These are phyloP conservation scores for Acacia concinna DNA, from an alignment of 331 rosid species.

Conservation along the genomic window DNA sequence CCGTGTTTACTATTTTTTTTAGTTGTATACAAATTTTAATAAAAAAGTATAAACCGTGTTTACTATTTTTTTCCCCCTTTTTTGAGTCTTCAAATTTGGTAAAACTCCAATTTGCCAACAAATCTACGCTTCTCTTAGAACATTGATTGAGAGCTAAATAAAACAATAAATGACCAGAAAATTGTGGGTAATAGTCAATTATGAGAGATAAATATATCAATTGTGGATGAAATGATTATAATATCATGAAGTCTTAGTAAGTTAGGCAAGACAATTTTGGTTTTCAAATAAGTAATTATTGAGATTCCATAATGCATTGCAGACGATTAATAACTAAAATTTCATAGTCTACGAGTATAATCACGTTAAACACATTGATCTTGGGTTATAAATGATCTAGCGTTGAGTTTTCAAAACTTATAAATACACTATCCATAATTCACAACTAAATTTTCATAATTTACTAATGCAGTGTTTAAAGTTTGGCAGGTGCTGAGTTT, in stretches of 20 bases:
- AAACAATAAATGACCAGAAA: no score
- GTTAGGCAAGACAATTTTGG: no score
- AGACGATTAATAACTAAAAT: not conserved
- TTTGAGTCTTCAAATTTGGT: not conserved
- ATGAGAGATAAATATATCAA: no score
- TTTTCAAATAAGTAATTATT: no score
- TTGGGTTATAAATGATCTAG: not conserved
- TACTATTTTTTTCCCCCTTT: no score
- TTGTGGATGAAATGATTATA: no score
- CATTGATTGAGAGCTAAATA: not conserved
- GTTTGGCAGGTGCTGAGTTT: no score
- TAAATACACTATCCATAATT: not conserved
- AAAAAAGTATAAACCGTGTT: no score
- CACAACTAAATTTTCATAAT: not conserved
- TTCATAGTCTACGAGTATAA: not conserved
- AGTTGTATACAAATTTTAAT: no score
- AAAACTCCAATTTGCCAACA: not conserved
- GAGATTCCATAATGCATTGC: not conserved
- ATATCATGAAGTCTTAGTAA: no score
- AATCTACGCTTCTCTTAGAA: not conserved
- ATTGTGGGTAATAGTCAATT: no score
- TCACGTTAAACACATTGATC: not conserved
- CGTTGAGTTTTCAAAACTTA: not conserved
- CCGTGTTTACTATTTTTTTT: not conserved
- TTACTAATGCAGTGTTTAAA: no score